These are phyloP conservation scores for Schizophyllum commune DNA, from an alignment of 1,284 basidiomycete genomes.

Conservation along the genomic window DNA sequence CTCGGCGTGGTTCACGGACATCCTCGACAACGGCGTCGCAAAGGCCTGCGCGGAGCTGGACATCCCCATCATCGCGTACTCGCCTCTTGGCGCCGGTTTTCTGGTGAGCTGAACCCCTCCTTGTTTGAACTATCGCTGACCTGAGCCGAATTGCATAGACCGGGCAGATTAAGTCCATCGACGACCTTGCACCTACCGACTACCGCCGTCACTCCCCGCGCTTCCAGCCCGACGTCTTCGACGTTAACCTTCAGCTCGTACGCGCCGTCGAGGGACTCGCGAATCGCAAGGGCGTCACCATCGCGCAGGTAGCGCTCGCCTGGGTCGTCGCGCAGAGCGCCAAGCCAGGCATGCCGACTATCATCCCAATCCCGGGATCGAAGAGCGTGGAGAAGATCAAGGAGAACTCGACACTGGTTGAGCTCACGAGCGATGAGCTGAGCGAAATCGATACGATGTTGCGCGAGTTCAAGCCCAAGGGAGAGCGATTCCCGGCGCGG, in stretches of 20 bases:
- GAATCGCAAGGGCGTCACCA: slow-evolving; percentile 38
- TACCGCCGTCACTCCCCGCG: slow-evolving; percentile 17
- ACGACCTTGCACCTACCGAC: slow-evolving; percentile 30
- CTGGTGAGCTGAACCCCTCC: slow-evolving; percentile 23
- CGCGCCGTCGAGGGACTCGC: slow-evolving; percentile 40
- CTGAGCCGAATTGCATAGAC: slow-evolving; percentile 16
- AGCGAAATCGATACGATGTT: background rate
- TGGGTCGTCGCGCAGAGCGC: slow-evolving; percentile 46
- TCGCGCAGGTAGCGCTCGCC: slow-evolving; percentile 54
- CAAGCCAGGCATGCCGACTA: slow-evolving; percentile 40
- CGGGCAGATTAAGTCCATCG: slow-evolving; percentile 35
- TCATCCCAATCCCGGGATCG: slow-evolving; percentile 50
- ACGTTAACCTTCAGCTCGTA: slow-evolving; percentile 50
- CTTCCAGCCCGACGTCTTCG: slow-evolving; percentile 30
- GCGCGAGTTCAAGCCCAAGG: background rate
- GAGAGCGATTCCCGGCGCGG: background rate
- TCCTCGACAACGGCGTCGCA: slow-evolving; percentile 31
- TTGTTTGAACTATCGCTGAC: background rate
- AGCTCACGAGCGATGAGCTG: background rate
- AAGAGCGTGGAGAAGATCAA: slow-evolving; percentile 16
- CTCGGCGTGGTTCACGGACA: slow-evolving; percentile 41
- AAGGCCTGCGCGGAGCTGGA: slow-evolving; percentile 31
- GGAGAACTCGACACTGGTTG: slow-evolving; percentile 3
- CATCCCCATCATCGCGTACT: slow-evolving; percentile 37
- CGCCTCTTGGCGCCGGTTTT: slow-evolving; percentile 24